phyloP scores from a whole-genome alignment of 192 early-diverging fungal species.

The Coemansia reversa region DNA sequence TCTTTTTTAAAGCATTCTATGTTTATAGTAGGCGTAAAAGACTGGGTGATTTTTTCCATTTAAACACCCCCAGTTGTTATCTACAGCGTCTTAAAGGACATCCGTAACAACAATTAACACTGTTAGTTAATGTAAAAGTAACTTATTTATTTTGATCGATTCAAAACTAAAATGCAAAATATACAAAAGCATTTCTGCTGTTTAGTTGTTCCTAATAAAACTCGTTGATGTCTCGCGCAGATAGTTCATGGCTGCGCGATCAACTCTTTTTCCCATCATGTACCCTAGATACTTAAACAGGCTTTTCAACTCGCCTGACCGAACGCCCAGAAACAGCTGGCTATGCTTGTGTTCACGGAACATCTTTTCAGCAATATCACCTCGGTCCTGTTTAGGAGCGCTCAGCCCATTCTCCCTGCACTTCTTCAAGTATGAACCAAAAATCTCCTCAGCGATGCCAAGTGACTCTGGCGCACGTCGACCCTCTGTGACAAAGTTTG shows the following conservation, averaged over 20 bases:
- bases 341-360: conserved; percentile 11
- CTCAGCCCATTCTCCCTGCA: background rate
- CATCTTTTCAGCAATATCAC: conserved; percentile 17
- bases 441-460: conserved; percentile 18
- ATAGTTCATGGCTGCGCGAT: background rate
- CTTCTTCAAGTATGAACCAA: conserved; percentile 8
- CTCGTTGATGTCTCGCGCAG: conserved; percentile 23
- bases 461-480: conserved; percentile 5
- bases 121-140: no score
- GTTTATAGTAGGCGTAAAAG: no score
- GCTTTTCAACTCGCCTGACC: conserved; percentile 23
- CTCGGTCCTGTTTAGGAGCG: conserved; percentile 2
- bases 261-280: conserved; percentile 3
- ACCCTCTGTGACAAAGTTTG: background rate
- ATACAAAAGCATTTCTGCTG: no score
- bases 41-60: no score
- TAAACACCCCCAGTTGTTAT: no score
- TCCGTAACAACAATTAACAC: no score
- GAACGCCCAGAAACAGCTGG: conserved; percentile 27
- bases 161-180: no score
- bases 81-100: no score
- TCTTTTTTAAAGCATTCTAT: no score
- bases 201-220: conserved; percentile 6
- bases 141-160: no score
- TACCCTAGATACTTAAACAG: conserved; percentile 29